phyloP scores from a whole-genome alignment of 1,139 yeast species.

The Geotrichum histeridarum region DNA sequence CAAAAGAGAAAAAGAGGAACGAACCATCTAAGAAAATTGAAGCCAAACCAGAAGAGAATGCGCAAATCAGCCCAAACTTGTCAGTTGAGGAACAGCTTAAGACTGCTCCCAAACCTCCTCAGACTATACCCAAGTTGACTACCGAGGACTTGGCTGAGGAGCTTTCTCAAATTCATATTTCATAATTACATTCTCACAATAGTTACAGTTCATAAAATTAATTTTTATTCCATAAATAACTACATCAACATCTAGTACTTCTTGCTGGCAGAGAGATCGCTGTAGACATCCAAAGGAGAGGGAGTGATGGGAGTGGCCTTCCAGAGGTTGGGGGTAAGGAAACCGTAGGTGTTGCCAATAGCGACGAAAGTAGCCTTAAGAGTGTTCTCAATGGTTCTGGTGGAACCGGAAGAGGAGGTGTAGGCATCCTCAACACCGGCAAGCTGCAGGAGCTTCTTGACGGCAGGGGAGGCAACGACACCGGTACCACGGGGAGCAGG shows the following conservation, averaged over 20 bases:
- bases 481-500: slow-evolving; percentile 99
- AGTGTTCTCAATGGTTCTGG: slow-evolving; percentile 99
- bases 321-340: slow-evolving; percentile 99
- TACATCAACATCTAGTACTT: slow-evolving; percentile 14
- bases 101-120: slow-evolving; percentile 9
- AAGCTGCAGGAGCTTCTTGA: slow-evolving; percentile 95
- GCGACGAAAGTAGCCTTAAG: slow-evolving; percentile 99
- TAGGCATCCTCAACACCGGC: slow-evolving; percentile 99
- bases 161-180: slow-evolving; percentile 5
- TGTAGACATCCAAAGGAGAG: slow-evolving; percentile 90
- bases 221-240: background rate
- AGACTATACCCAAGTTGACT: background rate
- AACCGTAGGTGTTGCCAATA: slow-evolving; percentile 99
- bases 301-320: slow-evolving; percentile 73
- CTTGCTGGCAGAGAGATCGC: slow-evolving; percentile 34
- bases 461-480: slow-evolving; percentile 99
- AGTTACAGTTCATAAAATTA: background rate
- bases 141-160: slow-evolving; percentile 9
- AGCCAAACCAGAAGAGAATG: background rate
- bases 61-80: background rate
- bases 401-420: slow-evolving; percentile 98
- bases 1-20: slow-evolving; percentile 1
- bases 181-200: slow-evolving; percentile 1
- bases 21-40: background rate
- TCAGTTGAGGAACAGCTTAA: slow-evolving; percentile 5